Percentiles rank a stretch among this genome's conserved stretches.
These are phyloP conservation scores for Mrakia hoshinonis DNA, from an alignment of 768 basidiomycete genomes.

Conservation along the genomic window DNA sequence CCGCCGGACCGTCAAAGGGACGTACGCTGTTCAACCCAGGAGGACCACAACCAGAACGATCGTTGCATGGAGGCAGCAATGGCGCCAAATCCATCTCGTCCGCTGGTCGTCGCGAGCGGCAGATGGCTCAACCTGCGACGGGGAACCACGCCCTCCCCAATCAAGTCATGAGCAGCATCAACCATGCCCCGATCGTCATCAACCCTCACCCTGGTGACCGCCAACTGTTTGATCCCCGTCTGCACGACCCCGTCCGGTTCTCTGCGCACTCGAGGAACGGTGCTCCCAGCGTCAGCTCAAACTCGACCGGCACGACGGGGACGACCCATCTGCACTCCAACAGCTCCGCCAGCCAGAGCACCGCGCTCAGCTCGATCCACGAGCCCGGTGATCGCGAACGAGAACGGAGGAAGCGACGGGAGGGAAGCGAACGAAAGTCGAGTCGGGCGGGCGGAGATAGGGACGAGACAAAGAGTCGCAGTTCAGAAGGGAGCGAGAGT, in stretches of 20 bases:
- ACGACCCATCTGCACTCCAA: conserved; percentile 40
- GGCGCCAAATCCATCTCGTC: background rate
- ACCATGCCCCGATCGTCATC: background rate
- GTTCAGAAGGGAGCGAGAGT: conserved; percentile 42
- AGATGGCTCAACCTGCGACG: background rate
- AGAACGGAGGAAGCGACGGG: conserved; percentile 38
- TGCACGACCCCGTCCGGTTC: conserved; percentile 86
- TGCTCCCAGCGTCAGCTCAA: conserved; percentile 33
- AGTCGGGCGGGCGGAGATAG: conserved; percentile 28
- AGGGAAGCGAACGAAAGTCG: conserved; percentile 39
- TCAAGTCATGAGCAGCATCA: conserved; percentile 4
- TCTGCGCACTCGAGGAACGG: conserved; percentile 34
- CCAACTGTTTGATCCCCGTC: conserved; percentile 58
- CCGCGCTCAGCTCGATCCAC: conserved; percentile 30
- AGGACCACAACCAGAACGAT: conserved; percentile 6
- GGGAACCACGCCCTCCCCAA: conserved; percentile 21
- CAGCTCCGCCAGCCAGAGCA: conserved; percentile 20
- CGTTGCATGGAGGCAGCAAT: conserved; percentile 1
- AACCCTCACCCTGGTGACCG: conserved; percentile 18
- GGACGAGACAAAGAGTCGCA: conserved; percentile 35
- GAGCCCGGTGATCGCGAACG: conserved; percentile 38
- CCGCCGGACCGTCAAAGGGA: background rate
- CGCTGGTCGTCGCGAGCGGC: conserved; percentile 5
- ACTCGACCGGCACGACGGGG: conserved; percentile 10
- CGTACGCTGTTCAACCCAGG: conserved; percentile 13